Base-by-base conservation (phyloP, 106 monocot species). In the Dendrobium chrysotoxum region DNA sequence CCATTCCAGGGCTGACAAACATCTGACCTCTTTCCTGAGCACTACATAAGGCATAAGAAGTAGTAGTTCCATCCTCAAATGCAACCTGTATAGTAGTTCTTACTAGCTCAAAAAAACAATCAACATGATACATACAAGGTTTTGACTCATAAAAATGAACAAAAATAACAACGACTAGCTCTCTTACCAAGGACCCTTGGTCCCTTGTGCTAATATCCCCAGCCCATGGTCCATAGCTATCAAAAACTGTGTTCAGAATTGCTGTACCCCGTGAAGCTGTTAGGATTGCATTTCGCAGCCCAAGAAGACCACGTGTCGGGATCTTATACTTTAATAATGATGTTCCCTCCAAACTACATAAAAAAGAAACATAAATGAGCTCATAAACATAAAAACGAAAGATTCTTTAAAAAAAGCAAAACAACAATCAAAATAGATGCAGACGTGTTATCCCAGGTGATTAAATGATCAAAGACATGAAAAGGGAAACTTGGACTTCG, bases 21-120 rank as follows among this genome's bases (percentile, higher is more conserved):
- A 98, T 79, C 81, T 92, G 90, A 15, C 98, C 98, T 84, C 98
- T 92, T 86, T 98, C 98, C 85, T 98, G 98, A 31, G 98, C 85
- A 79, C 88, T 95, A 71, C 85, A 88, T 72, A 98, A 87, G 53
- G 98, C 98, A 80, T 98, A 98, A 4, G 98, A 91, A 78, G 98
- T 98, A 30, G 89, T 93, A 47, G 82, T 95, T 81, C 98, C 98
- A 80, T 89, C 85, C 81, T 98, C 98, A 87, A 95, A 98, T 10
- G 98, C 91, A 78, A 98, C 95, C 98, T 98, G 76, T 68, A 78
- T 17, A 38, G 78, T 81, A 61, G 77, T 53, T n/a, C n/a, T n/a
- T n/a, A n/a, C 50, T 82, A 47, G 17, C 23, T 77, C 40, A 78
- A 50, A 41, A 9, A 28, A 21, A 23, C 7, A 23, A 23, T 44